Base-by-base conservation (phyloP, 164 flowering plant species). In the Vitis cinerea region DNA sequence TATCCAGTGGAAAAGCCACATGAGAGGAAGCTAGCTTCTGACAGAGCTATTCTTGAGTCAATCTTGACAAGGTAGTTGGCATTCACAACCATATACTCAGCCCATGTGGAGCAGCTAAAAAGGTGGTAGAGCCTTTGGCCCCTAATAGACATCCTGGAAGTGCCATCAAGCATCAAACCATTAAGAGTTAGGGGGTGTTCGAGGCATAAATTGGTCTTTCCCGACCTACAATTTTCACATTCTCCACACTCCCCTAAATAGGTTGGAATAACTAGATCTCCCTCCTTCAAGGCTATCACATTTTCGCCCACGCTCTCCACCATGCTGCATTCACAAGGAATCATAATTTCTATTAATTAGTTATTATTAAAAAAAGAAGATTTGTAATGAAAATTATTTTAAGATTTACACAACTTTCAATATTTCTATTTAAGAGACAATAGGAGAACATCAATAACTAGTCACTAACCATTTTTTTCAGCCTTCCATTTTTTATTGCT, bases 291-390 rank as follows among this genome's bases (percentile, higher is more conserved):
- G 1, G 74, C 73, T 30, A 23, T 65, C 44, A 85, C 89, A 2
- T 66, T 71, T 17, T 83, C 84, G 0, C 91, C 86, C 1, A 82
- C 69, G 60, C 85, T 81, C 73, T 83, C 89, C 14, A 86, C 74
- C 61, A 79, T 61, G 0, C 89, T 85, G 74, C 66, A 76, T 37
- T 37, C 44, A 37, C 44, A 37, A 37, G 6, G 6, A 37, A 37
- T 37, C 44, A 3, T 37, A 37, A 37, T 37, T 37, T 37, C 44
- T 6, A 37, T 37, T 37, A 23, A 23, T 23, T 23, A 23, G 27
- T 23, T 23, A 23, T 23, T 23, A 23, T 23, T 23, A 1, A 23
- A 23, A 23, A 23, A 23, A 23, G 1, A 19, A 23, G 27, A 23
- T 23, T 37, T 37, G 44, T 37, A 37, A 37, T 37, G 44, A 37